Evolutionary conservation across 2,329 filamentous ascomycete genomes (phyloP).

Genomic region (Apiospora arundinis): DNA sequence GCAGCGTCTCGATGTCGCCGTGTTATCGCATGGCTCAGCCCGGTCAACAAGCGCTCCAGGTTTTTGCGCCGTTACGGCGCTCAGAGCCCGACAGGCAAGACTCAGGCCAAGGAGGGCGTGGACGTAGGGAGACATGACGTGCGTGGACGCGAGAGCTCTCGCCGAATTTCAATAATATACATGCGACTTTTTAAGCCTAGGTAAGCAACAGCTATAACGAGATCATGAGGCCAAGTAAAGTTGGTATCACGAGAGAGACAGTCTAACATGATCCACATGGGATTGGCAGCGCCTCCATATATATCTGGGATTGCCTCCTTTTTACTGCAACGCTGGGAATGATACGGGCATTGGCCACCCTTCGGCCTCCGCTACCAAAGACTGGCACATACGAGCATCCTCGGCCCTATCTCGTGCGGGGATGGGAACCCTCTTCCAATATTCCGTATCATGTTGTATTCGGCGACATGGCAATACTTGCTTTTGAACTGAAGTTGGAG

Average conservation of each 20-base stretch:
- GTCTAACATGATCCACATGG: not conserved
- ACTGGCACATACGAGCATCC: not conserved
- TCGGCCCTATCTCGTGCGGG: not conserved
- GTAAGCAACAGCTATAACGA: not conserved
- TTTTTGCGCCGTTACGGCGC: not conserved
- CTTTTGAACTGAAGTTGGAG: not conserved
- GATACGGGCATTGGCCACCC: not conserved
- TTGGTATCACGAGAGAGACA: no score
- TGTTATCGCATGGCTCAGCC: conserved; percentile 32
- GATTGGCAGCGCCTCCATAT: not conserved
- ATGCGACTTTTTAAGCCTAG: not conserved
- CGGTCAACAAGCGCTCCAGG: no score
- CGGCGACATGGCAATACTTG: not conserved
- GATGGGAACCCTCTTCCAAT: not conserved
- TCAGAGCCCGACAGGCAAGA: not conserved
- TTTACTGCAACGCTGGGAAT: not conserved
- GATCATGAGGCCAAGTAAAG: not conserved
- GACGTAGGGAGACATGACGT: not conserved
- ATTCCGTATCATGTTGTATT: not conserved
- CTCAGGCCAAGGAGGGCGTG: not conserved
- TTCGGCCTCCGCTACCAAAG: not conserved
- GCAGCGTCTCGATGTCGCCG: conserved; percentile 40
- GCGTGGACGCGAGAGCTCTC: no score
- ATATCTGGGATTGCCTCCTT: not conserved
- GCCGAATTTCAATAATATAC: not conserved